phyloP scores from a whole-genome alignment of 805 yeast species.

The Saccharomycopsis sp. region DNA sequence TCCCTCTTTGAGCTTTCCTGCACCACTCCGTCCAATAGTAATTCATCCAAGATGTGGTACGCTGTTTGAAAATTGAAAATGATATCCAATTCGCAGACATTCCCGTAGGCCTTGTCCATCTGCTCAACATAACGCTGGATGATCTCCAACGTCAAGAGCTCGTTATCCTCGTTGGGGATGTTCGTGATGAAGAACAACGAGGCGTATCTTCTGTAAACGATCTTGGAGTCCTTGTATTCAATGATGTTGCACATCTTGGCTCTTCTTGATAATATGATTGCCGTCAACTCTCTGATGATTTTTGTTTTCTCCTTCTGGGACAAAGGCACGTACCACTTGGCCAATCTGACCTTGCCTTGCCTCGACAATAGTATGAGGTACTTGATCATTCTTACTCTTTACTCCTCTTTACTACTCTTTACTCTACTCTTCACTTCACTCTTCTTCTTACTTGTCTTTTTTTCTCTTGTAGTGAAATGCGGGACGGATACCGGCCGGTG shows the following conservation, averaged over 20 bases:
- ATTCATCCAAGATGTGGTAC: slow-evolving; percentile 83
- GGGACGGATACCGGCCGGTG: too few relatives aligned
- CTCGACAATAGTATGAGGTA: slow-evolving; percentile 77
- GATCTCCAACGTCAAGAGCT: slow-evolving; percentile 72
- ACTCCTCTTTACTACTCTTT: too few relatives aligned
- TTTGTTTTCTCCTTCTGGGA: slow-evolving; percentile 80
- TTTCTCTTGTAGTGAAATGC: too few relatives aligned
- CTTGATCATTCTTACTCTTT: slow-evolving; percentile 42
- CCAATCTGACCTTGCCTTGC: slow-evolving; percentile 89
- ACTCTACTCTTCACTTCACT: too few relatives aligned
- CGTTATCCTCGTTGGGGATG: slow-evolving; percentile 76
- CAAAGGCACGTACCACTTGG: slow-evolving; percentile 86
- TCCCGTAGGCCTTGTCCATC: slow-evolving; percentile 92
- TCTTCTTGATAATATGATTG: slow-evolving; percentile 73
- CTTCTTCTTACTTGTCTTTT: too few relatives aligned
- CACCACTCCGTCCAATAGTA: slow-evolving; percentile 78
- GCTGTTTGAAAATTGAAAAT: slow-evolving; percentile 94
- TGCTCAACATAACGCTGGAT: slow-evolving; percentile 93
- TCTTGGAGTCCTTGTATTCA: slow-evolving; percentile 71
- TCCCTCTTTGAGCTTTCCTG: slow-evolving; percentile 78
- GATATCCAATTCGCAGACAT: slow-evolving; percentile 93
- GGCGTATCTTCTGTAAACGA: slow-evolving; percentile 89
- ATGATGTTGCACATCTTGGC: slow-evolving; percentile 93
- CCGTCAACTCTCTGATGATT: slow-evolving; percentile 76
- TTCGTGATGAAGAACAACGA: slow-evolving; percentile 87